Evolutionary conservation across 176 grass and related monocot genomes (phyloP).

Genomic region (Chrysopogon serrulatus): DNA sequence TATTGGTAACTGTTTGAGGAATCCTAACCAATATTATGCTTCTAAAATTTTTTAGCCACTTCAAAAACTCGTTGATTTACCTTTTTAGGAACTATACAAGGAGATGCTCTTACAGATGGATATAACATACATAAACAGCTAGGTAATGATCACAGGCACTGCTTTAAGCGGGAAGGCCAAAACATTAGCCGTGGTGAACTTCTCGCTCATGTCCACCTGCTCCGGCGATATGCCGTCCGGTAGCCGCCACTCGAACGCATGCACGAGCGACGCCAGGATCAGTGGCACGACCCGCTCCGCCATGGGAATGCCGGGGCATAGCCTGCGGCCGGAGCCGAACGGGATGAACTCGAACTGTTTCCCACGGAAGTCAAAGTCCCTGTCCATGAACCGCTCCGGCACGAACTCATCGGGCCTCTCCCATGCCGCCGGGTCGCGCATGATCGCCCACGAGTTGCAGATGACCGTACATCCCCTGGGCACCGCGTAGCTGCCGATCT

Average conservation of each 20-base stretch:
- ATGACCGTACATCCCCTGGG: background rate
- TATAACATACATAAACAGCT: too few relatives aligned
- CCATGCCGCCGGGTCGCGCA: background rate
- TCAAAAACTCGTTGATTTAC: too few relatives aligned
- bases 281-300: background rate
- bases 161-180: background rate
- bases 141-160: background rate
- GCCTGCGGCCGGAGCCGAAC: background rate
- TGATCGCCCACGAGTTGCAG: background rate
- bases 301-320: background rate
- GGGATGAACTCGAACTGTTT: background rate
- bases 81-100: too few relatives aligned
- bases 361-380: background rate
- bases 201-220: background rate
- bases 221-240: background rate
- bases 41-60: too few relatives aligned
- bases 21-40: too few relatives aligned
- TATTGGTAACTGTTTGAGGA: too few relatives aligned
- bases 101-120: too few relatives aligned
- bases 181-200: background rate
- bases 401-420: background rate
- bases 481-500: background rate
- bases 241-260: background rate
- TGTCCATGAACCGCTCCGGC: background rate
- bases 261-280: background rate